phyloP scores from a whole-genome alignment of 768 basidiomycete species.

The Botryobasidium botryosum region DNA sequence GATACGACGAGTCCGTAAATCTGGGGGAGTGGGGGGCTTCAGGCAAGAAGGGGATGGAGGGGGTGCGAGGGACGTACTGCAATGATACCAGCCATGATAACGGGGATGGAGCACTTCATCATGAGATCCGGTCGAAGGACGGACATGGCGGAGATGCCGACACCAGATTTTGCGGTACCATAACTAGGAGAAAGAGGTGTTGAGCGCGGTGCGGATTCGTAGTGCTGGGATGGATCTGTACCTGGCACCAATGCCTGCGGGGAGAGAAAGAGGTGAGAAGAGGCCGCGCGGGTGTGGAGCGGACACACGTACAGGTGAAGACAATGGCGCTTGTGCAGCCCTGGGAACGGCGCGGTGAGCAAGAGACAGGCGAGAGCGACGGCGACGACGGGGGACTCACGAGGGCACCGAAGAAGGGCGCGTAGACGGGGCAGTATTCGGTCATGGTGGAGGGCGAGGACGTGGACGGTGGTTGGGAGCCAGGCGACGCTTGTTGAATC shows the following conservation, averaged over 20 bases:
- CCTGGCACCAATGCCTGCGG: constrained; percentile 71
- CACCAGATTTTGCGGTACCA: constrained; percentile 98
- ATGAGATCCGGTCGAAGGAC: constrained; percentile 90
- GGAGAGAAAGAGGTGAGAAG: not conserved
- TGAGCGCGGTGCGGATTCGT: not conserved
- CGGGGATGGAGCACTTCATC: constrained; percentile 96
- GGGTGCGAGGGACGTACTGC: constrained; percentile 44
- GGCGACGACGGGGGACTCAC: constrained; percentile 28
- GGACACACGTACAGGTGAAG: constrained; percentile 67
- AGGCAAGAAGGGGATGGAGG: not conserved
- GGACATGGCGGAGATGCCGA: constrained; percentile 95
- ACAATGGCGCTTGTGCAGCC: constrained; percentile 95
- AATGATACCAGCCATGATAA: constrained; percentile 99
- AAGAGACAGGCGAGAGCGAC: not conserved
- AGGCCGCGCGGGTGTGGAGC: not conserved
- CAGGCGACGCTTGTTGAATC: too few species aligned
- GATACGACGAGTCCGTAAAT: constrained; percentile 98
- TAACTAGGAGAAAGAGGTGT: constrained; percentile 38
- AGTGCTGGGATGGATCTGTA: constrained; percentile 20
- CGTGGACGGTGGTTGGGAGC: too few species aligned
- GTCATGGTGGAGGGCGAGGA: too few species aligned
- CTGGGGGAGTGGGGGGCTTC: constrained; percentile 22
- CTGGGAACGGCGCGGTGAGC: constrained; percentile 16
- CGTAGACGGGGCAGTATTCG: constrained; percentile 84
- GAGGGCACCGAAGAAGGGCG: constrained; percentile 97